These are phyloP conservation scores for Pyronema omphalodes DNA, from an alignment of 495 filamentous ascomycete species.

Conservation along the genomic window DNA sequence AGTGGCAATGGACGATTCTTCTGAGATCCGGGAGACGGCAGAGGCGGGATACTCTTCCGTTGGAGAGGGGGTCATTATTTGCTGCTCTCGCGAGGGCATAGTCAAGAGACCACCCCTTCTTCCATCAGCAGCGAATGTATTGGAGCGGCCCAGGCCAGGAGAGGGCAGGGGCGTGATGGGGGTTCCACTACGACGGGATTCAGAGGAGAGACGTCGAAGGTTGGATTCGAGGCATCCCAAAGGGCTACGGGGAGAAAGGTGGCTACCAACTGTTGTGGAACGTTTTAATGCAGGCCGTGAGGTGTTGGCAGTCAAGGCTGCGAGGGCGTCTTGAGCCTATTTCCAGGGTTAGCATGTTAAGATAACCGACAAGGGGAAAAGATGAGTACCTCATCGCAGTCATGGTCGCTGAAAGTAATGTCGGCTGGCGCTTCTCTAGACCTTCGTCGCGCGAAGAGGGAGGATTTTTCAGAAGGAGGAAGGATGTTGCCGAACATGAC, in stretches of 20 bases:
- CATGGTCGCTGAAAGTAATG: background rate
- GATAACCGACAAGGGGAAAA: no score
- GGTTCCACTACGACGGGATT: background rate
- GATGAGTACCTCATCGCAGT: no score
- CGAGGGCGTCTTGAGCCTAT: no score
- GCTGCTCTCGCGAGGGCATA: background rate
- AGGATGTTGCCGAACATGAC: constrained; percentile 82
- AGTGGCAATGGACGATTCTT: constrained; percentile 15
- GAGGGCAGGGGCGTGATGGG: background rate
- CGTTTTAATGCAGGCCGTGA: constrained; percentile 13
- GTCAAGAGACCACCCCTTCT: background rate
- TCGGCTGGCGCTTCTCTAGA: constrained; percentile 10
- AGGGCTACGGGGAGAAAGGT: constrained; percentile 1
- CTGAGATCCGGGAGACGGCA: constrained; percentile 18
- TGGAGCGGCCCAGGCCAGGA: constrained; percentile 6
- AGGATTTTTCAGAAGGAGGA: constrained; percentile 19
- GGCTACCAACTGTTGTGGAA: constrained; percentile 17
- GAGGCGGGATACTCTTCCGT: background rate
- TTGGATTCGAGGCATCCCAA: background rate
- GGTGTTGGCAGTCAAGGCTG: constrained; percentile 11
- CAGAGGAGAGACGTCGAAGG: constrained; percentile 1
- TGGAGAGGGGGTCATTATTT: background rate
- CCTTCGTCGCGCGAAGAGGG: constrained; percentile 19
- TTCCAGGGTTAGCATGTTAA: no score
- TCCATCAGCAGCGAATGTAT: background rate